Evolutionary conservation across 257 asterid species (phyloP).

Genomic region (Nicotiana tomentosiformis): DNA sequence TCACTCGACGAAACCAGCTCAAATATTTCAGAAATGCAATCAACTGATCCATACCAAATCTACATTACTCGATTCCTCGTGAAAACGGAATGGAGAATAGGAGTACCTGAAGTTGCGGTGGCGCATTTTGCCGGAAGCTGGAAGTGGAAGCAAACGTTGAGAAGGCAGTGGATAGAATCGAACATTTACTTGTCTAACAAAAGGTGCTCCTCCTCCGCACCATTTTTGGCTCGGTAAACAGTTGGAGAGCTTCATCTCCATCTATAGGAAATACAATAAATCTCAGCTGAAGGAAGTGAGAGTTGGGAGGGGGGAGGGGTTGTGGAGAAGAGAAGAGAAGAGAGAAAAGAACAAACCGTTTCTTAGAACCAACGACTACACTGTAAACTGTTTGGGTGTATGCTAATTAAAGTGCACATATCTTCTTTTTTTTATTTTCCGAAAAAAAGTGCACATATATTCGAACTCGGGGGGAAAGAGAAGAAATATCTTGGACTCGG

Average conservation of each 20-base stretch:
- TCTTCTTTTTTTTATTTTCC: background rate
- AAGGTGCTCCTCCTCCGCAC: constrained; percentile 28
- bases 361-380: constrained; percentile 45
- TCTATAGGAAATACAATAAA: background rate
- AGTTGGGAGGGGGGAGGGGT: background rate
- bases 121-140: constrained; percentile 63
- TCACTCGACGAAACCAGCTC: background rate
- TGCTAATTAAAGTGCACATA: background rate
- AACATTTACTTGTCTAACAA: constrained; percentile 20
- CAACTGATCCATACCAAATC: background rate
- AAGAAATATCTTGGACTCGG: background rate
- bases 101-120: constrained; percentile 62
- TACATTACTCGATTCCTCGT: background rate
- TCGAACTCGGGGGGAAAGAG: background rate
- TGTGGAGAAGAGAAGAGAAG: background rate
- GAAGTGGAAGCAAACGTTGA: constrained; percentile 36
- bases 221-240: constrained; percentile 44
- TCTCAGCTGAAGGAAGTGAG: background rate
- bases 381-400: background rate
- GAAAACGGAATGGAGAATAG: background rate
- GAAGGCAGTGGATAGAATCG: constrained; percentile 38
- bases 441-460: background rate
- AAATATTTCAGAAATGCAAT: background rate
- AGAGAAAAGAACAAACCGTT: constrained; percentile 30
- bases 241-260: constrained; percentile 65